phyloP scores from a whole-genome alignment of 257 asterid genomes.

The Petunia secreta region DNA sequence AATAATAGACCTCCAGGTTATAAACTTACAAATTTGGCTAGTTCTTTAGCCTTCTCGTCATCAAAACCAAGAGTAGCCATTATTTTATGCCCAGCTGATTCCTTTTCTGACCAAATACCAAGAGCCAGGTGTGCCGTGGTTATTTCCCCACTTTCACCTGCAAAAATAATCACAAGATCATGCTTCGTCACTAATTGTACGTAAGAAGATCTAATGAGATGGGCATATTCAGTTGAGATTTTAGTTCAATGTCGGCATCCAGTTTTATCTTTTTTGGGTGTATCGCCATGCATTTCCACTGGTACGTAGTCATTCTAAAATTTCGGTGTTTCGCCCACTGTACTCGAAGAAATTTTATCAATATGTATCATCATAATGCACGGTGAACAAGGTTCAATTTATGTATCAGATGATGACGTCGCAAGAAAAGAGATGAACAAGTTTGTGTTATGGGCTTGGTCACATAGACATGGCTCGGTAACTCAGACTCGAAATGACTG shows the following conservation, averaged over 20 bases:
- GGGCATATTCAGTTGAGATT: background rate
- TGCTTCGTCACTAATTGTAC: background rate
- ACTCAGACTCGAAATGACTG: background rate
- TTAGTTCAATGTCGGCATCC: background rate
- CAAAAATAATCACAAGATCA: background rate
- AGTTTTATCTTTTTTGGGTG: background rate
- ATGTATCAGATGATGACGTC: background rate
- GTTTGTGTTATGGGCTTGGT: background rate
- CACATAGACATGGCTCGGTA: background rate
- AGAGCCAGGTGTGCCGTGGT: constrained; percentile 69
- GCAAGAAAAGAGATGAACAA: constrained; percentile 20
- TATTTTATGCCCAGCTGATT: constrained; percentile 74
- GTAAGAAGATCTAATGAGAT: constrained; percentile 21
- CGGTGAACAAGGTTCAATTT: constrained; percentile 2
- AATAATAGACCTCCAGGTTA: background rate
- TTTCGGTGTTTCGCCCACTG: constrained; percentile 1
- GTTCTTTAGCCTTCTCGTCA: constrained; percentile 76
- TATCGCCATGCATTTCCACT: constrained; percentile 15
- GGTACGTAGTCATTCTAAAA: background rate
- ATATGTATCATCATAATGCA: background rate
- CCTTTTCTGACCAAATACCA: constrained; percentile 85
- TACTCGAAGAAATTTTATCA: background rate
- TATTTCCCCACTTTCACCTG: constrained; percentile 89
- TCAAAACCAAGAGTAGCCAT: constrained; percentile 72
- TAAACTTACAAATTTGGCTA: constrained; percentile 68